Evolutionary conservation across 2,329 filamentous ascomycete genomes (phyloP).

Genomic region (Leptographium radiaticola): DNA sequence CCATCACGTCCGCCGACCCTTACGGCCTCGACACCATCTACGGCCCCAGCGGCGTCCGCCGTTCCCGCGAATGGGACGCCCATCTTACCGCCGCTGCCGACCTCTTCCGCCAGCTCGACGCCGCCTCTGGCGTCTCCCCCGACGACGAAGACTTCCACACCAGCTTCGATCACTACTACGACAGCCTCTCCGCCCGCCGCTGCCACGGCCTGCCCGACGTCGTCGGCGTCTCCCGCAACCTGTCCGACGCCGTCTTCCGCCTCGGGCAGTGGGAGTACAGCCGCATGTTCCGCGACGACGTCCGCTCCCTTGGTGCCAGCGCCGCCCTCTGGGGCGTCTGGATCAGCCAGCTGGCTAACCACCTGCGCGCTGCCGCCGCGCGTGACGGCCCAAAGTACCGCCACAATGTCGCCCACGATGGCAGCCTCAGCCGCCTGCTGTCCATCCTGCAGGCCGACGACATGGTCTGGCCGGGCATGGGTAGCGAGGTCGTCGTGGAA

Average conservation of each 20-base stretch:
- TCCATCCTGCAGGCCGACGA: constrained; percentile 56
- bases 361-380: constrained; percentile 34
- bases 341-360: constrained; percentile 55
- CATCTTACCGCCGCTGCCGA: constrained; percentile 20
- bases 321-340: constrained; percentile 56
- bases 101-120: constrained; percentile 50
- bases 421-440: constrained; percentile 53
- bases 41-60: background rate
- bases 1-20: constrained; percentile 1
- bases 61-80: constrained; percentile 3
- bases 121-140: constrained; percentile 50
- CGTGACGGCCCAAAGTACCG: constrained; percentile 32
- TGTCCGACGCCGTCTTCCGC: constrained; percentile 59
- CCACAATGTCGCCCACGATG: constrained; percentile 75
- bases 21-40: background rate
- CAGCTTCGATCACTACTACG: constrained; percentile 71
- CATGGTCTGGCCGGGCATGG: constrained; percentile 83
- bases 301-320: constrained; percentile 48
- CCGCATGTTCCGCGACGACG: constrained; percentile 59
- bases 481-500: constrained; percentile 66
- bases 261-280: constrained; percentile 72
- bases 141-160: constrained; percentile 51
- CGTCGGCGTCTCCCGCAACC: constrained; percentile 37
- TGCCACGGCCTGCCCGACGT: constrained; percentile 58
- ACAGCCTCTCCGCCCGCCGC: constrained; percentile 67